These are phyloP conservation scores for Apostasia ramifera DNA, from an alignment of 106 monocot species.

Conservation along the genomic window DNA sequence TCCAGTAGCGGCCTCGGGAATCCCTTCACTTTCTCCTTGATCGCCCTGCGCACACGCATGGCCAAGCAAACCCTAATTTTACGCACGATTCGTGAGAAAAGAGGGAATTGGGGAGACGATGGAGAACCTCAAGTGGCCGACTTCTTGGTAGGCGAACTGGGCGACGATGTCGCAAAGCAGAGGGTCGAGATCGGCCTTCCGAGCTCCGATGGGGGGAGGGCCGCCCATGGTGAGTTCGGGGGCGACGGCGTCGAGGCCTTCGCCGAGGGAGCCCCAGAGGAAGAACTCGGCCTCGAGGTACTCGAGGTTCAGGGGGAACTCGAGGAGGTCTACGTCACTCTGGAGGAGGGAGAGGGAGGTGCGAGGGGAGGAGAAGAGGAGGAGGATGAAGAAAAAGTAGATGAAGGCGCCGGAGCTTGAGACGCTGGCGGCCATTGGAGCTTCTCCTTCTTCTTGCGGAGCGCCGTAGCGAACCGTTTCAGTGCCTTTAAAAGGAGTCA, in stretches of 20 bases:
- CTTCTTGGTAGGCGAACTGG: conserved; percentile 69
- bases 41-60: conserved; percentile 25
- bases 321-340: conserved; percentile 39
- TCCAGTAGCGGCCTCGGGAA: conserved; percentile 64
- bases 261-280: conserved; percentile 43
- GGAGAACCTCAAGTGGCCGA: conserved; percentile 54
- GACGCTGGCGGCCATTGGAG: background rate
- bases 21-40: conserved; percentile 42
- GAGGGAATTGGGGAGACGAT: background rate
- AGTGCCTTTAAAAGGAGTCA: too few relatives aligned
- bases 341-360: background rate
- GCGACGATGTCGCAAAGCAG: conserved; percentile 27
- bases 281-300: conserved; percentile 75
- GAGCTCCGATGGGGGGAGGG: conserved; percentile 46
- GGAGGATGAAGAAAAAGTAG: background rate
- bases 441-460: too few relatives aligned
- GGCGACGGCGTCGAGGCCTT: conserved; percentile 39
- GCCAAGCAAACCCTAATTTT: background rate
- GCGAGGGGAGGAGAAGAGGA: background rate
- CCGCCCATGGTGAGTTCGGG: conserved; percentile 44
- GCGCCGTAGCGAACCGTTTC: too few relatives aligned
- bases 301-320: conserved; percentile 74
- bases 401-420: background rate
- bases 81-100: background rate
- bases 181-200: conserved; percentile 36